Base-by-base conservation (phyloP, 805 yeast genomes). In the Middelhovenomyces tepae region DNA sequence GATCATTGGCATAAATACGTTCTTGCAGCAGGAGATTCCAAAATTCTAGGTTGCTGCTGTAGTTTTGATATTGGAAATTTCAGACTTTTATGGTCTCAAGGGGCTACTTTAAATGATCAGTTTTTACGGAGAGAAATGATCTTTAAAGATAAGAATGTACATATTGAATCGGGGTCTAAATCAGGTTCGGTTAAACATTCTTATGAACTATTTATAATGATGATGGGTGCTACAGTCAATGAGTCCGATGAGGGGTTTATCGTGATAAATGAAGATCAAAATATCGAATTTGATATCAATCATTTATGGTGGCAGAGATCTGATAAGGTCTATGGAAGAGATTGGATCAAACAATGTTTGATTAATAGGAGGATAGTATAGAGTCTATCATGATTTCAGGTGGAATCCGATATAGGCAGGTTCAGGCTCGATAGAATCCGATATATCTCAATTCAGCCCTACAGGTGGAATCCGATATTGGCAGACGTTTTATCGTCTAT, bases 21-120 rank as follows among this genome's bases (percentile, higher is more conserved):
- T 2, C 57, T 85, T 11, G 80, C 93, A 1, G 73, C 91, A 0
- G 95, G 95, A 0, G 71, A 68, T 22, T 75, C 86, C 28, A 54
- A 55, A 21, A 43, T 61, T 10, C 46, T 75, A 44, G 48, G 49
- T 19, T 27, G 34, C 34, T 10, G 38, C 37, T 10, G 29, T 36
- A 50, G 51, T 22, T 44, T 42, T 10, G 48, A 53, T 26, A 26
- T 45, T 3, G 5, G 35, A 2, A 36, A 32, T 2, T 56, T 56
- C 30, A 37, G 37, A 16, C 19, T 31, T 15, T 28, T 31, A 2
- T 53, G 54, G 52, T 24, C 20, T 5, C 21, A 26, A 2, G 44
- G 46, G 6, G 16, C 6, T 16, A 24, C 32, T 9, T 41, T 54
- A 8, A 17, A 36, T 9, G 37, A 41, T n/a, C 60, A 55, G 37